Evolutionary conservation across 352 stramenopile species (phyloP).

Genomic region (Phytophthora melonis): DNA sequence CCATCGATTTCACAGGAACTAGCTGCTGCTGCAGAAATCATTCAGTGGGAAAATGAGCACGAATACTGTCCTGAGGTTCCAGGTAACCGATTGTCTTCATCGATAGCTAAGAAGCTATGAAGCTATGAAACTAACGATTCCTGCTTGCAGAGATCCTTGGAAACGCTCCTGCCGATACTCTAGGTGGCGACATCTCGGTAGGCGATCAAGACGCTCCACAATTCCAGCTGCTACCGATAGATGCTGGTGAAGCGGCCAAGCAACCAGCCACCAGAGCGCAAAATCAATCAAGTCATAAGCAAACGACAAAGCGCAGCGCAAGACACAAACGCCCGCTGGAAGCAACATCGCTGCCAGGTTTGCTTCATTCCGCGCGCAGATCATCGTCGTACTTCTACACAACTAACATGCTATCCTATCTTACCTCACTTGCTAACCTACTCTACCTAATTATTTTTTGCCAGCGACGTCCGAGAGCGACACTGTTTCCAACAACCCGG

Average conservation of each 20-base stretch:
- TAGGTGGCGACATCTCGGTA: conserved; percentile 2
- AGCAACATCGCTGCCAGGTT: conserved; percentile 31
- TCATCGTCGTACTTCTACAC: conserved; percentile 40
- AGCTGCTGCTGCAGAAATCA: conserved; percentile 49
- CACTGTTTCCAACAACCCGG: conserved; percentile 3
- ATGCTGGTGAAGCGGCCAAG: conserved; percentile 16
- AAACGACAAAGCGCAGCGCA: conserved; percentile 7
- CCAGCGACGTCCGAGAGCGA: conserved; percentile 19
- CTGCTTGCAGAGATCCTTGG: not conserved
- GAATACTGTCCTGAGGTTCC: conserved; percentile 19
- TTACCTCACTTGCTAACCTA: conserved; percentile 39
- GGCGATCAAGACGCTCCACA: conserved; percentile 29
- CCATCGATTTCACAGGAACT: conserved; percentile 50
- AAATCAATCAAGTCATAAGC: not conserved
- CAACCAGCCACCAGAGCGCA: not conserved
- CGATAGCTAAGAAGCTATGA: no score
- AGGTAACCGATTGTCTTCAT: conserved; percentile 1
- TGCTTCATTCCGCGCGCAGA: conserved; percentile 28
- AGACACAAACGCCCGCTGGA: conserved; percentile 21
- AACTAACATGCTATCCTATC: conserved; percentile 46
- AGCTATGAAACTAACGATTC: conserved; percentile 2
- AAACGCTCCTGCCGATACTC: not conserved
- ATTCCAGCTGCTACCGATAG: conserved; percentile 33
- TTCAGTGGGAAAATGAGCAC: conserved; percentile 57
- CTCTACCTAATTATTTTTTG: conserved; percentile 25